Evolutionary conservation across 306 rosid species (phyloP).

Genomic region (Lathyrus aphaca): DNA sequence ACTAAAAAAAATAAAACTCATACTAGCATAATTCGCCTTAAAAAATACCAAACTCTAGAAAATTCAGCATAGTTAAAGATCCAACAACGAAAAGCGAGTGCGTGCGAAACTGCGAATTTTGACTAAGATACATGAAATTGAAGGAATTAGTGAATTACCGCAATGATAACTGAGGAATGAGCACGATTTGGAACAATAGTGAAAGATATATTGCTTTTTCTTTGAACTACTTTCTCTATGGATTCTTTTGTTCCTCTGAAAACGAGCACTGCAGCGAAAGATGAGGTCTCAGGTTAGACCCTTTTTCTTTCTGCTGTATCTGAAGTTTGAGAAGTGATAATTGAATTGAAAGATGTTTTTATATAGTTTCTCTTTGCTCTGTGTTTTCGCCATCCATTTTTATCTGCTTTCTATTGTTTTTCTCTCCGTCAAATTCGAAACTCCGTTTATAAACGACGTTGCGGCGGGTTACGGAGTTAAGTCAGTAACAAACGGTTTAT

Average conservation of each 20-base stretch:
- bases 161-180: conserved; percentile 1
- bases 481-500: conserved; percentile 29
- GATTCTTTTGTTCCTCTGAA: conserved; percentile 43
- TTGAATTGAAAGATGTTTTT: conserved; percentile 48
- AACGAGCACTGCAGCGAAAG: conserved; percentile 55
- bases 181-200: conserved; percentile 30
- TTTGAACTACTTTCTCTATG: conserved; percentile 34
- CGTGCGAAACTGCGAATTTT: background rate
- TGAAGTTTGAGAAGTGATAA: conserved; percentile 46
- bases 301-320: conserved; percentile 29
- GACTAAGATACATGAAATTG: background rate
- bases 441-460: conserved; percentile 63
- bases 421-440: conserved; percentile 51
- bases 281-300: conserved; percentile 54
- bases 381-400: conserved; percentile 39
- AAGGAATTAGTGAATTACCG: conserved; percentile 30
- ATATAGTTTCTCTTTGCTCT: conserved; percentile 49
- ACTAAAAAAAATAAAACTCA: conserved; percentile 2
- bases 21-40: conserved; percentile 33
- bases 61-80: conserved; percentile 32
- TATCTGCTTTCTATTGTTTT: conserved; percentile 9
- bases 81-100: background rate
- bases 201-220: conserved; percentile 21
- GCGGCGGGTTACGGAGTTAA: conserved; percentile 64
- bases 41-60: background rate